Percentiles rank a stretch among this genome's conserved stretches.
Conservation (phyloP, 176 grass and related monocot genomes). For the Avena eriantha region DNA sequence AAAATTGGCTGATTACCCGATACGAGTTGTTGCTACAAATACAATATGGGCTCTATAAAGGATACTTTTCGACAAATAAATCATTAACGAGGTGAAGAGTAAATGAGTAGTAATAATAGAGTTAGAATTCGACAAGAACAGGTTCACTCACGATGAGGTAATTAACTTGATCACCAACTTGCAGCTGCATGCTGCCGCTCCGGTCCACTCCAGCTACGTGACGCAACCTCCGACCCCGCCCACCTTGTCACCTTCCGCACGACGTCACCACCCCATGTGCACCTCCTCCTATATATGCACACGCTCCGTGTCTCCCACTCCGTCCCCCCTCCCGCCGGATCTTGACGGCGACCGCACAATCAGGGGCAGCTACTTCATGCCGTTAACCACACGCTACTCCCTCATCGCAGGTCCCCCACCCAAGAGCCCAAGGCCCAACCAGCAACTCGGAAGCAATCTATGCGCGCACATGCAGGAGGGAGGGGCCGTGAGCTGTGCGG, state of each 20-base stretch:
- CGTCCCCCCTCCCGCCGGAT: background rate
- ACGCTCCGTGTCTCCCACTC: background rate
- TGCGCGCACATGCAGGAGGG: conserved; percentile 46
- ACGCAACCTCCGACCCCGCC: conserved; percentile 56
- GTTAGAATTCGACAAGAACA: no score
- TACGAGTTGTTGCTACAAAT: no score
- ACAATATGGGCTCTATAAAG: no score
- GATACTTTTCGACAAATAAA: no score
- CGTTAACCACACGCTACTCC: background rate
- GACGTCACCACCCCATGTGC: conserved; percentile 75
- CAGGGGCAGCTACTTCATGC: background rate
- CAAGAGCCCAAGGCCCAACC: background rate
- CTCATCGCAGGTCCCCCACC: background rate
- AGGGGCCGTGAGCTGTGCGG: conserved; percentile 48
- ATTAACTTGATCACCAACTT: background rate
- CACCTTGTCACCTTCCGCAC: conserved; percentile 38
- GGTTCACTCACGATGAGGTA: no score
- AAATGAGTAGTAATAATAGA: no score
- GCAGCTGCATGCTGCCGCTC: background rate
- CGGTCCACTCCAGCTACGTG: conserved; percentile 41
- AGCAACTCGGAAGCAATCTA: background rate
- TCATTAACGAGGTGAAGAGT: no score
- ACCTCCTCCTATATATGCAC: conserved; percentile 55
- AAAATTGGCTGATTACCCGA: no score
- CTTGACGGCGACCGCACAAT: conserved; percentile 4